Conservation (phyloP, 139 green algal genomes). For the Edaphochlamys debaryana region DNA sequence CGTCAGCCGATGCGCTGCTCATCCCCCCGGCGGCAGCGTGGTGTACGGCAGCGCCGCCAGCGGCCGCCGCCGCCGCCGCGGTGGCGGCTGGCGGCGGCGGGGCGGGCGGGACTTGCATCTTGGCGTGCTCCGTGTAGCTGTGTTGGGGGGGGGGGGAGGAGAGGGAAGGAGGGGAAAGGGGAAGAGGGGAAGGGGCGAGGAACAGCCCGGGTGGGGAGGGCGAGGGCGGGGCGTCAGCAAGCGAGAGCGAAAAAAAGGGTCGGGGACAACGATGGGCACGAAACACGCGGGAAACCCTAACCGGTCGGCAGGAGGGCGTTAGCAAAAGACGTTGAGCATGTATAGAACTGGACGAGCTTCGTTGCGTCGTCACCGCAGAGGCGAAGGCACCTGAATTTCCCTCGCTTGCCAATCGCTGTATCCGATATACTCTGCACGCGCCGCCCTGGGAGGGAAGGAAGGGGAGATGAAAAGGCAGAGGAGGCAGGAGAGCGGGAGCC, state of each 20-base stretch:
- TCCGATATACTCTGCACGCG: background rate
- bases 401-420: background rate
- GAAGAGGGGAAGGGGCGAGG: too few species aligned
- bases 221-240: too few species aligned
- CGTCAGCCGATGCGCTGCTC: too few species aligned
- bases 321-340: too few species aligned
- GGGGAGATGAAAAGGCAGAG: background rate
- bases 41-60: too few species aligned
- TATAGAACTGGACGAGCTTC: too few species aligned
- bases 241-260: background rate
- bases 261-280: too few species aligned
- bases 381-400: background rate
- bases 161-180: background rate
- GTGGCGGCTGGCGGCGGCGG: background rate
- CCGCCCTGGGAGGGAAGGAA: background rate
- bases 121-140: constrained; percentile 39
- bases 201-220: too few species aligned
- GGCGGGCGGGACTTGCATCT: background rate
- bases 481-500: too few species aligned
- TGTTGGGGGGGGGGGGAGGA: background rate
- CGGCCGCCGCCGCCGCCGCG: too few species aligned
- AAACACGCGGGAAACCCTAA: background rate
- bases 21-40: too few species aligned
- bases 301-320: background rate
- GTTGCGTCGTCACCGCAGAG: too few species aligned